These are phyloP conservation scores for Saccharomycopsis javanensis DNA, from an alignment of 805 yeast species.

Conservation along the genomic window DNA sequence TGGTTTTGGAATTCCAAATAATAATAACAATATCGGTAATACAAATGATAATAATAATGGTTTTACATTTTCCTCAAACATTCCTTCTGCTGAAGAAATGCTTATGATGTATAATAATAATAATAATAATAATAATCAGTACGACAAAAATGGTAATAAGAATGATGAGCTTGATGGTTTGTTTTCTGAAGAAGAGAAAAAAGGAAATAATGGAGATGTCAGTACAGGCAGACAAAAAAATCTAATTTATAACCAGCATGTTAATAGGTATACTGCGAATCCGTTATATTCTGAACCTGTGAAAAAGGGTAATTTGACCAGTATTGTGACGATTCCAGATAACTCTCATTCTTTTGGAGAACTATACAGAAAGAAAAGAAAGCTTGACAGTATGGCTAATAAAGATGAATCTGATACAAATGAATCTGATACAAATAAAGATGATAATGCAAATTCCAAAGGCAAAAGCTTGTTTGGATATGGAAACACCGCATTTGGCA, in stretches of 20 bases:
- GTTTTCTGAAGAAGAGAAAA: neutral
- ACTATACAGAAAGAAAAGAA: slow-evolving; percentile 16
- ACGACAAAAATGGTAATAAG: neutral
- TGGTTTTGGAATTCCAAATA: slow-evolving; percentile 1
- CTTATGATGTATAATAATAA: neutral
- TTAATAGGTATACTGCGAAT: slow-evolving; percentile 15
- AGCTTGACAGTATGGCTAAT: slow-evolving; percentile 10
- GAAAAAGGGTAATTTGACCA: slow-evolving; percentile 17
- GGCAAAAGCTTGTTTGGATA: slow-evolving; percentile 3
- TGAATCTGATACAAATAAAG: neutral
- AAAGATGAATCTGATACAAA: slow-evolving; percentile 8
- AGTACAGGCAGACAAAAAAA: neutral
- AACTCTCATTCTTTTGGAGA: slow-evolving; percentile 17
- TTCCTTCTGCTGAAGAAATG: neutral
- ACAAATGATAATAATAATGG: neutral
- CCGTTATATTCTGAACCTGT: slow-evolving; percentile 15
- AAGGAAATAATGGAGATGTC: neutral
- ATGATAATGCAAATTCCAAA: neutral
- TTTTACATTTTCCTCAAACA: neutral
- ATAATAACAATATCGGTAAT: neutral
- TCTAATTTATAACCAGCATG: slow-evolving; percentile 12
- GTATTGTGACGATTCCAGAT: slow-evolving; percentile 18
- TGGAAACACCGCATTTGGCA: slow-evolving; percentile 1
- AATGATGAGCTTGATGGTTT: neutral
- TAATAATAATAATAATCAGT: neutral